Conservation (phyloP, 2,329 filamentous ascomycete genomes). For the Ambrosiella cleistominuta region DNA sequence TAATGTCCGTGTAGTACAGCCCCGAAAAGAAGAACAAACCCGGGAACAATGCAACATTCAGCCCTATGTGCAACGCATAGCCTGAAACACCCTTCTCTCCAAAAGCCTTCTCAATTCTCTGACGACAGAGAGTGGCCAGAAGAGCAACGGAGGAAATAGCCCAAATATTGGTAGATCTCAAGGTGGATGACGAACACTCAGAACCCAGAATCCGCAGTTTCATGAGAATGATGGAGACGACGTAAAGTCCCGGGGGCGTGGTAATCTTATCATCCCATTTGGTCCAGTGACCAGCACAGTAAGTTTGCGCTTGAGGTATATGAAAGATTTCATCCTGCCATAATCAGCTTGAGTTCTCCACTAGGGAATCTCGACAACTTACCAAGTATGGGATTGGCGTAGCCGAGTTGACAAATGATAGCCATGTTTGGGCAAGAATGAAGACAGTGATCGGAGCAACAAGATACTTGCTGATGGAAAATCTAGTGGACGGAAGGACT, state of each 20-base stretch:
- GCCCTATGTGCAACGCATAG: slow-evolving; percentile 41
- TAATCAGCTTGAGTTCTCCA: not conserved
- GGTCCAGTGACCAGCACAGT: slow-evolving; percentile 55
- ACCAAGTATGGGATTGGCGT: slow-evolving; percentile 37
- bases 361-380: slow-evolving; percentile 11
- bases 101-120: slow-evolving; percentile 26
- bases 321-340: slow-evolving; percentile 70
- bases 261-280: slow-evolving; percentile 97
- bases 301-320: slow-evolving; percentile 76
- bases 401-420: slow-evolving; percentile 20
- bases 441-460: slow-evolving; percentile 14
- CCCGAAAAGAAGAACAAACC: slow-evolving; percentile 91
- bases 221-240: slow-evolving; percentile 18
- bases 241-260: slow-evolving; percentile 73
- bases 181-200: slow-evolving; percentile 24
- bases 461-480: slow-evolving; percentile 1
- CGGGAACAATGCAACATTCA: slow-evolving; percentile 75
- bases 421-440: slow-evolving; percentile 22
- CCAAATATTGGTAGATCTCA: slow-evolving; percentile 33
- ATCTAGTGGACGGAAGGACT: not conserved
- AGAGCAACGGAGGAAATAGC: slow-evolving; percentile 26
- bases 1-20: slow-evolving; percentile 85
- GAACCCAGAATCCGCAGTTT: slow-evolving; percentile 6
- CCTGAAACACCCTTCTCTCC: slow-evolving; percentile 10
- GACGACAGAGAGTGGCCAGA: slow-evolving; percentile 34